Evolutionary conservation across 805 yeast species (phyloP), one percentile per base, ranked within the genome.

Genomic region (Candida wancherniae): DNA sequence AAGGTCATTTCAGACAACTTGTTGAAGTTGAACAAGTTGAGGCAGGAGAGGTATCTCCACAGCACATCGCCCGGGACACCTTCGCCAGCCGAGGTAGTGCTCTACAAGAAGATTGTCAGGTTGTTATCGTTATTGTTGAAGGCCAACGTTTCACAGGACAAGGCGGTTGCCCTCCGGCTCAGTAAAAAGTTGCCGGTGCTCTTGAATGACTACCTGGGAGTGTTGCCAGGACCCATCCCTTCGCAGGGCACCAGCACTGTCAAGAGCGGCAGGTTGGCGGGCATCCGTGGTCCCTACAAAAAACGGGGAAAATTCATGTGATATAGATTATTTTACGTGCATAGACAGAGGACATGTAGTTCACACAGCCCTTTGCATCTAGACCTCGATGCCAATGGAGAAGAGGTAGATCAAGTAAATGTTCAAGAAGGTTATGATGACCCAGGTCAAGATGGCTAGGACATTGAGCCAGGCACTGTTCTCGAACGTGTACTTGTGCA

Each of bases 121-220:
- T 47, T 61, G 14, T 29, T 53, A 44, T 31, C 61, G 34, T 24
- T 67, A 28, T 40, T 69, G 37, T 40, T 69, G 34, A 47, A 51
- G 16, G 44, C 55, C 20, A 42, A 56, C 27, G 48, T 55, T n/a
- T 36, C 58, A 3, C 33, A 40, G 4, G 56, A 57, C 11, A 45
- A 42, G 14, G 42, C 39, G 12, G 45, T 63, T 24, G 39, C 58
- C n/a, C 34, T 55, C 16, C 44, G 50, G 15, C 49, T 63, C 30
- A 60, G 66, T 25, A 55, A 61, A 23, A 57, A 57, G 15, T 53
- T 88, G 27, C 94, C 95, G 1, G 79, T 83, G 1, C 67, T 83
- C 34, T 77, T 77, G 50, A 73, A 78, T 15, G 84, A 80, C 42
- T 87, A 84, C 49, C 61, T 73, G 21, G 97, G 97, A 27, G 70